Conservation (phyloP, 306 rosid genomes). For the Trifolium pratense region DNA sequence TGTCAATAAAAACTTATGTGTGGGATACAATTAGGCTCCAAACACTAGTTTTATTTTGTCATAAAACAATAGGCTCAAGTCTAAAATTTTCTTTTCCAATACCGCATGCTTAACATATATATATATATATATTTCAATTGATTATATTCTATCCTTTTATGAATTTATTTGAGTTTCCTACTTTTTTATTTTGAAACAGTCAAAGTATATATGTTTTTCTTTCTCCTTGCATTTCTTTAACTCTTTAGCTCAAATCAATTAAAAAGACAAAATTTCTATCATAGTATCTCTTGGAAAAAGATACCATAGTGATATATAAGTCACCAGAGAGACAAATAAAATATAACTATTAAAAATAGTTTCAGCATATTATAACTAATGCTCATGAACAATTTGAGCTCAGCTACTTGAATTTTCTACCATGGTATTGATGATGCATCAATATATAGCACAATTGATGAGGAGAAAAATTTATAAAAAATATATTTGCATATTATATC, state of each 20-base stretch:
- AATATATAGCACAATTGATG: background rate
- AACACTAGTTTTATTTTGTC: background rate
- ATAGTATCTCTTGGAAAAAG: background rate
- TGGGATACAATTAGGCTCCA: background rate
- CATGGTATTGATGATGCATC: background rate
- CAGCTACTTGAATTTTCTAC: background rate
- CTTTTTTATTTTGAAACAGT: background rate
- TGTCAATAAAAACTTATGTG: too few relatives aligned
- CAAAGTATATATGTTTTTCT: background rate
- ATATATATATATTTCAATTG: background rate
- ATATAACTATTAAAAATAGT: background rate
- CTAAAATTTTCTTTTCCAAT: conserved; percentile 3
- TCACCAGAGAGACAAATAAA: background rate
- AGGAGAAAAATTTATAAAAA: too few relatives aligned
- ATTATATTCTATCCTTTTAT: background rate
- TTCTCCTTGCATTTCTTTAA: too few relatives aligned
- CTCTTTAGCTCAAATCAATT: too few relatives aligned
- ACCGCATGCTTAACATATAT: background rate
- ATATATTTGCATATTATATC: too few relatives aligned
- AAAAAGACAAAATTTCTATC: too few relatives aligned
- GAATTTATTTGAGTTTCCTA: background rate
- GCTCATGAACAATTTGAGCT: background rate
- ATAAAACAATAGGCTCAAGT: background rate
- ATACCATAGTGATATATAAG: background rate
- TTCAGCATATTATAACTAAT: too few relatives aligned